phyloP scores from a whole-genome alignment of 306 rosid genomes.

The Prunus persica region DNA sequence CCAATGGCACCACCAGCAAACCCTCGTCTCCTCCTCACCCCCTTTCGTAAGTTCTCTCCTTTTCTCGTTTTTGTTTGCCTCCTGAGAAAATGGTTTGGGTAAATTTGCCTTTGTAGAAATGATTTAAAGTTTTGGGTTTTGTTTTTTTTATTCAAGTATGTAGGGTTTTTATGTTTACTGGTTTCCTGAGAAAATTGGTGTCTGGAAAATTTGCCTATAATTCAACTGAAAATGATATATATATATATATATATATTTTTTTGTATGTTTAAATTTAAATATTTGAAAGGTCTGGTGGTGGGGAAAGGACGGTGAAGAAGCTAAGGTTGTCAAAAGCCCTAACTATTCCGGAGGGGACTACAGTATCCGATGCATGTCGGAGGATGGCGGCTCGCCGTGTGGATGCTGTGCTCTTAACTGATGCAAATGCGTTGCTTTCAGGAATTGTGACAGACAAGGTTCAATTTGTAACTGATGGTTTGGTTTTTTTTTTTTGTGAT shows the following conservation, averaged over 20 bases:
- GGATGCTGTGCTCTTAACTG: slow-evolving; percentile 77
- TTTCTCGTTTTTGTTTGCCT: background rate
- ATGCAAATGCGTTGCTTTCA: slow-evolving; percentile 82
- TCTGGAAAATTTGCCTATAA: background rate
- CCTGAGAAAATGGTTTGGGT: background rate
- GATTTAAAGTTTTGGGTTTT: slow-evolving; percentile 1
- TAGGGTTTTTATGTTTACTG: background rate
- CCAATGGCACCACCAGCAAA: slow-evolving; percentile 39
- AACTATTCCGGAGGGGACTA: slow-evolving; percentile 84
- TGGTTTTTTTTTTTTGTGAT: background rate
- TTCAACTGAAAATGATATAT: background rate
- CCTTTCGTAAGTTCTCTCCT: slow-evolving; percentile 31
- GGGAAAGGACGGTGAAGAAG: slow-evolving; percentile 92
- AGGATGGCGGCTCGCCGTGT: slow-evolving; percentile 95
- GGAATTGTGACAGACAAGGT: slow-evolving; percentile 97
- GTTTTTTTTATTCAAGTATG: background rate
- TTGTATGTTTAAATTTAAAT: background rate
- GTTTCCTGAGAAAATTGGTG: background rate
- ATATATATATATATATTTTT: no score
- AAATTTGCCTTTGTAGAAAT: background rate
- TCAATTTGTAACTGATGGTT: background rate
- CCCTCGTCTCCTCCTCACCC: slow-evolving; percentile 66
- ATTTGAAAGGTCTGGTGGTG: slow-evolving; percentile 48
- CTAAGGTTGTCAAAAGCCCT: slow-evolving; percentile 83
- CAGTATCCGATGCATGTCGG: slow-evolving; percentile 89